phyloP scores from a whole-genome alignment of 495 filamentous ascomycete genomes.

The Niebla homalea region DNA sequence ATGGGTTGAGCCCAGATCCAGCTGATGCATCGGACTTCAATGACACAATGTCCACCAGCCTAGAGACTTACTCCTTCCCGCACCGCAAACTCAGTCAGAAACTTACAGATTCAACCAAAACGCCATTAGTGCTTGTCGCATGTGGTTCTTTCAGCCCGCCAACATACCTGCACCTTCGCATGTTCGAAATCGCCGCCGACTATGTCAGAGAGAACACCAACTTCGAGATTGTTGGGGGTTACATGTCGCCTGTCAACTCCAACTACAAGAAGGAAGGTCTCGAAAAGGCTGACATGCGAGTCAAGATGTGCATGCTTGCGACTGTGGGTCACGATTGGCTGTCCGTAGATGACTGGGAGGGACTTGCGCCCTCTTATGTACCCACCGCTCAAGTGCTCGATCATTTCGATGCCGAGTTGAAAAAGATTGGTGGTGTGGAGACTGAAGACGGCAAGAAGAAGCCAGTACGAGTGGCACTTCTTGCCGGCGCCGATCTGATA shows the following conservation, averaged over 20 bases:
- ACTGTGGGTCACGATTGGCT: conserved; percentile 22
- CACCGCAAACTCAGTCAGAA: conserved; percentile 50
- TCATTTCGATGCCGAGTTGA: conserved; percentile 17
- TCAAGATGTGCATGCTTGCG: conserved; percentile 65
- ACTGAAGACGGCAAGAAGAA: conserved; percentile 9
- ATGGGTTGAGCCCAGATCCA: neutral
- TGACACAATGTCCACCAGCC: conserved; percentile 16
- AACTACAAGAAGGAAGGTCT: conserved; percentile 38
- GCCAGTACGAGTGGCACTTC: conserved; percentile 6
- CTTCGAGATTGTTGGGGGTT: conserved; percentile 13
- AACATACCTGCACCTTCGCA: conserved; percentile 61
- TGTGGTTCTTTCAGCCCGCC: conserved; percentile 85
- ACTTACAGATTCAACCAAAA: conserved; percentile 57
- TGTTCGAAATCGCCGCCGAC: conserved; percentile 37
- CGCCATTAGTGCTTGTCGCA: conserved; percentile 69
- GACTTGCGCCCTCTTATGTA: conserved; percentile 4
- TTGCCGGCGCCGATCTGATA: conserved; percentile 10
- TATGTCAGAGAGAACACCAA: conserved; percentile 9
- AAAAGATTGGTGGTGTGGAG: conserved; percentile 29
- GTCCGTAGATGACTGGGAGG: conserved; percentile 5
- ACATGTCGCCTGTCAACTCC: conserved; percentile 11
- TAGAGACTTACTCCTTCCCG: conserved; percentile 60
- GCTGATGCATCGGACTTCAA: neutral
- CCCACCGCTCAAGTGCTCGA: conserved; percentile 9
- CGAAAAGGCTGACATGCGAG: conserved; percentile 43